Conservation (phyloP, 257 asterid genomes). For the Haberlea rhodopensis region DNA sequence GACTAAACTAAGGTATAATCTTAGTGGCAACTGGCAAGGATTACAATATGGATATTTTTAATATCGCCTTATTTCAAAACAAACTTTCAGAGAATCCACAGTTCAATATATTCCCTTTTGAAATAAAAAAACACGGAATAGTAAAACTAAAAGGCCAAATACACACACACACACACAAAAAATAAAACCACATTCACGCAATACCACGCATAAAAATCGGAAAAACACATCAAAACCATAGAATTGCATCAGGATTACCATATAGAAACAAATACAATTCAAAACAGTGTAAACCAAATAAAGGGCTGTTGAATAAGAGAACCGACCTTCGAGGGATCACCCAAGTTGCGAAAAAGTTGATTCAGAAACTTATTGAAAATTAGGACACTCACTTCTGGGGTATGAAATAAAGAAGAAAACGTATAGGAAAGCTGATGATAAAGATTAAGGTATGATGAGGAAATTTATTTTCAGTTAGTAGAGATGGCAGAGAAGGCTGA, state of each 20-base stretch:
- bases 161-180: no score
- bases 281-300: slow-evolving; percentile 14
- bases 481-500: slow-evolving; percentile 31
- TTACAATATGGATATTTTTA: slow-evolving; percentile 19
- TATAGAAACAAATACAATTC: slow-evolving; percentile 12
- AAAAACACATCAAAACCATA: slow-evolving; percentile 19
- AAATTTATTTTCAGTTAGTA: slow-evolving; percentile 25
- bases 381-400: slow-evolving; percentile 25
- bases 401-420: slow-evolving; percentile 37
- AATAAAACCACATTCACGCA: slow-evolving; percentile 11
- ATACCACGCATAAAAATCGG: neutral
- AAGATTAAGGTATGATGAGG: slow-evolving; percentile 35
- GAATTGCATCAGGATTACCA: slow-evolving; percentile 11
- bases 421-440: slow-evolving; percentile 30
- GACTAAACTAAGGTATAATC: neutral
- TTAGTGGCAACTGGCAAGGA: no score
- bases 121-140: slow-evolving; percentile 10
- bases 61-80: slow-evolving; percentile 17
- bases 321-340: slow-evolving; percentile 61
- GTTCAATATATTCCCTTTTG: slow-evolving; percentile 3
- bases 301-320: neutral
- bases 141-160: slow-evolving; percentile 14
- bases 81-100: slow-evolving; percentile 17
- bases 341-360: slow-evolving; percentile 45
- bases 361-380: slow-evolving; percentile 25